Conservation (phyloP, 352 stramenopile genomes). For the Globisporangium acanthophoron region DNA sequence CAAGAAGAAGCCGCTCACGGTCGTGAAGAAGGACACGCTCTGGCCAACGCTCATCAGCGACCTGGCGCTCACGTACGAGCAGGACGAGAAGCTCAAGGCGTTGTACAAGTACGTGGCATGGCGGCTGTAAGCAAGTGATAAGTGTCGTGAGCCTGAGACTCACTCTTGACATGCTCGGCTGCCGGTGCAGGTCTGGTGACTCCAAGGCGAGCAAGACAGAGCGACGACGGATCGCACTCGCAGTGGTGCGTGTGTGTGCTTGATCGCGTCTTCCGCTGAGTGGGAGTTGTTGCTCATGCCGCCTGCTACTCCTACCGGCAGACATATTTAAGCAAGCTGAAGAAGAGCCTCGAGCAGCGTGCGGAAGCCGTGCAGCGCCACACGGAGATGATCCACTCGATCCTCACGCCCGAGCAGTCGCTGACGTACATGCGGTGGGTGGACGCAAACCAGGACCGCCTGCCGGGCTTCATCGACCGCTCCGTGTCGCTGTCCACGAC, state of each 20-base stretch:
- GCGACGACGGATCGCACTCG: slow-evolving; percentile 71
- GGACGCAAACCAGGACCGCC: slow-evolving; percentile 65
- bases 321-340: slow-evolving; percentile 88
- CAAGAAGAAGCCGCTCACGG: slow-evolving; percentile 59
- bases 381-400: slow-evolving; percentile 78
- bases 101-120: slow-evolving; percentile 67
- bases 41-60: slow-evolving; percentile 77
- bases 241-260: slow-evolving; percentile 43
- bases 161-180: not conserved
- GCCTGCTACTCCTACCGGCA: slow-evolving; percentile 10
- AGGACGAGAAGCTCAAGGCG: slow-evolving; percentile 87
- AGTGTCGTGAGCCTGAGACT: not conserved
- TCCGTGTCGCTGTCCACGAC: slow-evolving; percentile 47
- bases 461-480: slow-evolving; percentile 63
- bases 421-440: slow-evolving; percentile 82
- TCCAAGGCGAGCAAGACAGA: slow-evolving; percentile 83
- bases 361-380: slow-evolving; percentile 76
- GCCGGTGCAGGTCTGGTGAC: slow-evolving; percentile 44
- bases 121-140: not conserved
- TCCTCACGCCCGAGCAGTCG: slow-evolving; percentile 81
- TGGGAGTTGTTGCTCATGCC: no score
- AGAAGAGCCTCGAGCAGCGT: slow-evolving; percentile 74
- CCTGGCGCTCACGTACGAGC: slow-evolving; percentile 82
- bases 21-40: slow-evolving; percentile 80
- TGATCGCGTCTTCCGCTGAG: not conserved